Evolutionary conservation across 768 basidiomycete genomes (phyloP).

Genomic region (Tricholoma saponaceum): DNA sequence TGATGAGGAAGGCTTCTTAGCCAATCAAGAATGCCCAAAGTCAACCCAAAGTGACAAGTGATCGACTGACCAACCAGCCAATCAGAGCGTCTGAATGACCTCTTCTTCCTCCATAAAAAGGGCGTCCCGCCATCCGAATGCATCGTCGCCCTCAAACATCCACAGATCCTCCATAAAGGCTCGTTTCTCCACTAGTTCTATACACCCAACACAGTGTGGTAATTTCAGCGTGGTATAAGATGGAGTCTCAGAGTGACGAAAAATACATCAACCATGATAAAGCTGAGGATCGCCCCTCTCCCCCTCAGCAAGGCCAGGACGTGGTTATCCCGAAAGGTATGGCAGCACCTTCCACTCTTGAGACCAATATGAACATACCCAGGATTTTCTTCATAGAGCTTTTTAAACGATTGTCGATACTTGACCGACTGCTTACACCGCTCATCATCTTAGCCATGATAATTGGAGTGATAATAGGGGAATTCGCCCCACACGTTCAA

Average conservation of each 20-base stretch:
- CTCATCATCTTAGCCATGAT: constrained; percentile 73
- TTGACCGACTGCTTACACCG: constrained; percentile 23
- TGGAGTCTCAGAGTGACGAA: neutral
- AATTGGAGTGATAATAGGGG: constrained; percentile 69
- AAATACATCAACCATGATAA: neutral
- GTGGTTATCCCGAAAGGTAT: neutral
- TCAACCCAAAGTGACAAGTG: no score
- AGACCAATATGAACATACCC: neutral
- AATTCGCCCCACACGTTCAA: constrained; percentile 57
- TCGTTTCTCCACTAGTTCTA: neutral
- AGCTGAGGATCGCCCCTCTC: neutral
- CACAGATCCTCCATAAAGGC: neutral
- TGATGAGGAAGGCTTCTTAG: no score
- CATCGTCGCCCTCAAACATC: neutral
- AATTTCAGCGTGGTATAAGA: neutral
- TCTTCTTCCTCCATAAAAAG: no score
- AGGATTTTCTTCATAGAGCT: constrained; percentile 4
- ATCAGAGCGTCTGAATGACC: neutral
- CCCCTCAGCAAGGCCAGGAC: neutral
- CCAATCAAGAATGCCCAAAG: no score
- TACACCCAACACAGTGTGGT: neutral
- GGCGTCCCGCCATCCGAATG: neutral
- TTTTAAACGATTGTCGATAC: constrained; percentile 17
- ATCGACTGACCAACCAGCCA: neutral
- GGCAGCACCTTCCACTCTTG: neutral